Percentiles rank a stretch among this genome's conserved stretches.
These are phyloP conservation scores for Glycyrrhiza uralensis DNA, from an alignment of 306 rosid species.

Conservation along the genomic window DNA sequence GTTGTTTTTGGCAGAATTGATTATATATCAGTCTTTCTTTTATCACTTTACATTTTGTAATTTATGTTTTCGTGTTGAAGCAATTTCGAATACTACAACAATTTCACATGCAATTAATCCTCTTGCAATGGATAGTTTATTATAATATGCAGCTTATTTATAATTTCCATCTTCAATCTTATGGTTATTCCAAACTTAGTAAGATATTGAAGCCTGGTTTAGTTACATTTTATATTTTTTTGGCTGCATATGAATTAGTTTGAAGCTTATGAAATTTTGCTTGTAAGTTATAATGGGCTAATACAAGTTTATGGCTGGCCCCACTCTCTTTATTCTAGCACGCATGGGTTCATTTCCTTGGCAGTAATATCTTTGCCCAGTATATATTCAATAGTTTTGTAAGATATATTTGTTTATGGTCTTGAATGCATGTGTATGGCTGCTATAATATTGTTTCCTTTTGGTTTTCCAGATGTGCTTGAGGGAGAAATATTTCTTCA, in stretches of 20 bases:
- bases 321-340: not conserved
- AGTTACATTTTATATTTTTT: not conserved
- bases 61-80: constrained; percentile 4
- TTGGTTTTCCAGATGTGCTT: constrained; percentile 61
- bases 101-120: not conserved
- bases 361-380: not conserved
- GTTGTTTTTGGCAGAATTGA: not conserved
- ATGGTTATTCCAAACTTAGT: not conserved
- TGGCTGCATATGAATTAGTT: not conserved
- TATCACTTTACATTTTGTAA: not conserved
- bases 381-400: not conserved
- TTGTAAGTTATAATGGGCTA: not conserved
- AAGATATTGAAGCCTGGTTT: not conserved
- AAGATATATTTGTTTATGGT: not conserved
- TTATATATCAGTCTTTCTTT: not conserved
- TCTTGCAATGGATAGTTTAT: not conserved
- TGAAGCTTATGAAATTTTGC: not conserved
- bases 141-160: not conserved
- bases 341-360: not conserved
- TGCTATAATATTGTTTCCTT: constrained; percentile 18
- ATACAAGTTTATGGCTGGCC: not conserved
- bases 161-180: not conserved
- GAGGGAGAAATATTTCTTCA: constrained; percentile 98
- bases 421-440: constrained; percentile 5
- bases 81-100: not conserved